Percentiles rank a stretch among this genome's conserved stretches.
Evolutionary conservation across 441 rosid species (phyloP).

Genomic region (Bocquillonia castaneifolia): DNA sequence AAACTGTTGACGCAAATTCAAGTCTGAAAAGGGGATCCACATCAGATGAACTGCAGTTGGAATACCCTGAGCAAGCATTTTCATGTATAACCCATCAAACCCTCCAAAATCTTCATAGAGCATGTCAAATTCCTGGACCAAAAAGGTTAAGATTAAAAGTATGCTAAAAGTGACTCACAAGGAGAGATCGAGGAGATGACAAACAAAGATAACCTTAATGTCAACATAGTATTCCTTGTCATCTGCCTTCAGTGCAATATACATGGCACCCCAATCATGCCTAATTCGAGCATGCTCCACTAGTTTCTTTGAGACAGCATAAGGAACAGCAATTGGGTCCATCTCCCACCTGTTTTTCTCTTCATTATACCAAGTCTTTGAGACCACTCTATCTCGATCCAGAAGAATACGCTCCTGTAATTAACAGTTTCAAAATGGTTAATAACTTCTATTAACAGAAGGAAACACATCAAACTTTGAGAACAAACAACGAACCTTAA

Average conservation of each 20-base stretch:
- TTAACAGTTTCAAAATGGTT: slow-evolving; percentile 10
- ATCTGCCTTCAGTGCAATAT: slow-evolving; percentile 74
- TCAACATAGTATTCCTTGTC: slow-evolving; percentile 70
- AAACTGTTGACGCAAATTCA: slow-evolving; percentile 70
- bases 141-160: slow-evolving; percentile 31
- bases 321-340: slow-evolving; percentile 79
- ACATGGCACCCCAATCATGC: slow-evolving; percentile 94
- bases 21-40: slow-evolving; percentile 92
- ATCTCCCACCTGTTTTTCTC: slow-evolving; percentile 84
- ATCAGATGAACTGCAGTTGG: slow-evolving; percentile 80
- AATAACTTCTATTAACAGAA: slow-evolving; percentile 15
- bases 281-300: slow-evolving; percentile 77
- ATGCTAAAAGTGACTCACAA: slow-evolving; percentile 10
- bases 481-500: background rate
- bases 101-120: slow-evolving; percentile 86
- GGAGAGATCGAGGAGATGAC: slow-evolving; percentile 19
- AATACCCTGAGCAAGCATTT: slow-evolving; percentile 82
- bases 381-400: slow-evolving; percentile 86
- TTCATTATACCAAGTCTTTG: slow-evolving; percentile 87
- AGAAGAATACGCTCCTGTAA: slow-evolving; percentile 75
- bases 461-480: slow-evolving; percentile 10
- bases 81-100: slow-evolving; percentile 84
- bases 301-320: slow-evolving; percentile 78
- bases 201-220: slow-evolving; percentile 52
- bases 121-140: slow-evolving; percentile 77